Conservation (phyloP, 1,139 yeast species). For the Sugiyamaella xylanicola region DNA sequence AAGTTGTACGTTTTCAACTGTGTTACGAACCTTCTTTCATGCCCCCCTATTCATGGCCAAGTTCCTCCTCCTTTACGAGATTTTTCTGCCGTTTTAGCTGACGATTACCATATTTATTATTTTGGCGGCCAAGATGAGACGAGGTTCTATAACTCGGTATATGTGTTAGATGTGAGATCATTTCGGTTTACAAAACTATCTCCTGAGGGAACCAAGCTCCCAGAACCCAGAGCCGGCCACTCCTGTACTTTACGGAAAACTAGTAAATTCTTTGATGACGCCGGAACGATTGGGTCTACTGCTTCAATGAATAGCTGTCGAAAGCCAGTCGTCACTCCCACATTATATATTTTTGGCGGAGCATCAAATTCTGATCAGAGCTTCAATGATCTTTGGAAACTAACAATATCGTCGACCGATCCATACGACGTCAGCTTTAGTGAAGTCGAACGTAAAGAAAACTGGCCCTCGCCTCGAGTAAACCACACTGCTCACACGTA, state of each 20-base stretch:
- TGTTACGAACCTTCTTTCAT: slow-evolving; percentile 26
- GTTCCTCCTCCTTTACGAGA: slow-evolving; percentile 30
- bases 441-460: slow-evolving; percentile 30
- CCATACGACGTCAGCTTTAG: slow-evolving; percentile 21
- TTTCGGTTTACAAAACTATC: slow-evolving; percentile 23
- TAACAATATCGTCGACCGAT: slow-evolving; percentile 22
- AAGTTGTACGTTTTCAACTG: slow-evolving; percentile 32
- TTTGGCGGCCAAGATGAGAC: slow-evolving; percentile 33
- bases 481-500: slow-evolving; percentile 32
- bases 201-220: slow-evolving; percentile 21
- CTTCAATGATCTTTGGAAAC: slow-evolving; percentile 33
- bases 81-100: slow-evolving; percentile 26
- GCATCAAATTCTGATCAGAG: slow-evolving; percentile 21
- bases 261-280: slow-evolving; percentile 3
- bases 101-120: slow-evolving; percentile 27
- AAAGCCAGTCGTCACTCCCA: neutral
- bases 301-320: slow-evolving; percentile 2
- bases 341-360: slow-evolving; percentile 35
- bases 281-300: slow-evolving; percentile 3
- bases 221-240: slow-evolving; percentile 32
- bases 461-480: slow-evolving; percentile 33
- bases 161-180: slow-evolving; percentile 26
- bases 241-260: slow-evolving; percentile 22
- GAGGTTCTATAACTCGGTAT: slow-evolving; percentile 25
- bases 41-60: slow-evolving; percentile 26